Percentiles rank a stretch among this genome's conserved stretches.
phyloP scores from a whole-genome alignment of 1,139 yeast genomes.

The Kazachstania sp. region DNA sequence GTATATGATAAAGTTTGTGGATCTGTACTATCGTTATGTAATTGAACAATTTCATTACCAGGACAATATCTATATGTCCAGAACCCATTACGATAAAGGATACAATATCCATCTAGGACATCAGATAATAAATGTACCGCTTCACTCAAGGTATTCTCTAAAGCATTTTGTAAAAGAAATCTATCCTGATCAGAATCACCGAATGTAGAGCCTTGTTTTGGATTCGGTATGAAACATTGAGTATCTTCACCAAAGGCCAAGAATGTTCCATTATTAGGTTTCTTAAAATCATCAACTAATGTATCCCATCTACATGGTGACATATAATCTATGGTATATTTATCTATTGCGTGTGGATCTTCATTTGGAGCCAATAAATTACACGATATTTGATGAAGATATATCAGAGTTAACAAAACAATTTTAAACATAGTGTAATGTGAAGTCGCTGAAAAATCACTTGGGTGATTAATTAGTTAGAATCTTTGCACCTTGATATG shows the following conservation, averaged over 20 bases:
- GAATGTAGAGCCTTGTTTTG: neutral
- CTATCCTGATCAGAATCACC: conserved; percentile 3
- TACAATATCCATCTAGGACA: conserved; percentile 28
- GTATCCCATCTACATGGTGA: conserved; percentile 14
- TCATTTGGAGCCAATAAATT: conserved; percentile 14
- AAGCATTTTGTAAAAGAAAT: conserved; percentile 9
- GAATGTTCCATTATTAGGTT: conserved; percentile 12
- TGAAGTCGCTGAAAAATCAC: too few relatives aligned
- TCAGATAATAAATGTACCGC: conserved; percentile 26
- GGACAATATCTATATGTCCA: conserved; percentile 60
- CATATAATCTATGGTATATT: conserved; percentile 19
- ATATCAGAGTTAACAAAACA: neutral
- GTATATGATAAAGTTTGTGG: conserved; percentile 33
- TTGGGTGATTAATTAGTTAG: too few relatives aligned
- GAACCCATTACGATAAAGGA: conserved; percentile 40
- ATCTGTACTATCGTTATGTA: conserved; percentile 34
- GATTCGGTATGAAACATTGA: conserved; percentile 20
- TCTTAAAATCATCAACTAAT: conserved; percentile 7
- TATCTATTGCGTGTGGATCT: conserved; percentile 17
- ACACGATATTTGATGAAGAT: neutral
- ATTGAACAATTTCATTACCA: conserved; percentile 50
- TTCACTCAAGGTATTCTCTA: conserved; percentile 12
- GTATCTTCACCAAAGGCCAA: conserved; percentile 15
- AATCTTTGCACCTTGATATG: too few relatives aligned
- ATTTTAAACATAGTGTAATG: too few relatives aligned